These are phyloP conservation scores for Eruca vesicaria DNA, from an alignment of 441 rosid genomes.

Conservation along the genomic window DNA sequence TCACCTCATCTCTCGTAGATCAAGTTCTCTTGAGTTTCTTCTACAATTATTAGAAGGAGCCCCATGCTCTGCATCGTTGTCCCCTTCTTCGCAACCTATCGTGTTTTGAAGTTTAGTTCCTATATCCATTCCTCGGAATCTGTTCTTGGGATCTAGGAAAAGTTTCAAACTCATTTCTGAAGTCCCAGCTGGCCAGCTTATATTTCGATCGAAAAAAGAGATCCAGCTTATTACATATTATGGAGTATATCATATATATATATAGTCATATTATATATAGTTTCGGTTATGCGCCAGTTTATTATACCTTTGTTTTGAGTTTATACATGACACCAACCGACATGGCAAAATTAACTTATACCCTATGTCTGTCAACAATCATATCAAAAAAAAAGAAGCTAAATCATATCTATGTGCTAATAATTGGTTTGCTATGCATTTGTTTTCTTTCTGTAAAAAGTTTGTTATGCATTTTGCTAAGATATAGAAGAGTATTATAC, in stretches of 20 bases:
- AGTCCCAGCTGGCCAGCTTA: background rate
- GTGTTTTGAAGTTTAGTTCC: constrained; percentile 1
- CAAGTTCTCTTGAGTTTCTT: constrained; percentile 25
- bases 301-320: background rate
- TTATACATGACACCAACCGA: background rate
- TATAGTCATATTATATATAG: background rate
- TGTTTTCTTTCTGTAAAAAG: no score
- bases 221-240: background rate
- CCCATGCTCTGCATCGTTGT: constrained; percentile 35
- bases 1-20: constrained; percentile 17
- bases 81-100: constrained; percentile 20
- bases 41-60: constrained; percentile 27
- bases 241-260: background rate
- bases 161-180: background rate
- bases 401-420: background rate
- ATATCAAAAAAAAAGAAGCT: no score
- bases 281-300: background rate
- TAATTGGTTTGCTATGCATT: background rate
- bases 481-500: background rate
- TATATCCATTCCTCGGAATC: constrained; percentile 18
- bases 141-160: constrained; percentile 27
- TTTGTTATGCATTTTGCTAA: no score
- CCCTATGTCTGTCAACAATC: background rate
- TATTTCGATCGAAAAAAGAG: background rate
- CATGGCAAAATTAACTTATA: background rate